Evolutionary conservation across 108 stramenopile genomes (phyloP), one percentile per base, ranked within the genome.

Genomic region (Nitzschia sp.): DNA sequence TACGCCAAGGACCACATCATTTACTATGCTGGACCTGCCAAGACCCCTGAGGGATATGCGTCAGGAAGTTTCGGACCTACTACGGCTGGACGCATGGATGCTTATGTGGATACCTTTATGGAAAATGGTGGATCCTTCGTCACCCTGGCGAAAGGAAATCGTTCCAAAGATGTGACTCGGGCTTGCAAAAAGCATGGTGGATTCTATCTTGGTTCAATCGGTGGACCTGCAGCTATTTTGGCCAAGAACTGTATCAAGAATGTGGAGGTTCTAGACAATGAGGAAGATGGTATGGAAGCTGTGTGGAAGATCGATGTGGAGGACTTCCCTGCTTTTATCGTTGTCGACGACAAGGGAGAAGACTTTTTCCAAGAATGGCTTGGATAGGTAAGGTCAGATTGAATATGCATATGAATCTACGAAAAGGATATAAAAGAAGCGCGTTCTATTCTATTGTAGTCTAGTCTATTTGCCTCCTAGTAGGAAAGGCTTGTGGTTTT

Each of bases 251-350:
- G 89, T 67, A 98, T 98, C 67, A 96, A 90, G 71, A 91, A 95
- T 26, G 97, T 97, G 17, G 90, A 97, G 63, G 95, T 98, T 33
- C 63, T 97, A 48, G 96, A 98, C 60, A 96, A 96, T 63, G 95
- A 95, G 64, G 97, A 98, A 79, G 95, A 97, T 69, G 97, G 97
- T 5, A 98, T 98, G 97, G 97, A 98, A 67, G 97, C 97, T 53
- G 94, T 98, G 27, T 97, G 96, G 95, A 96, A 97, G 79, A 98
- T 98, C 66, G 93, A 97, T 48, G 97, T 98, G 11, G 95, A 89
- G 56, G 71, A 97, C 66, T 98, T 98, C 61, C 97, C 97, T 9
- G 97, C 97, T 25, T 98, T 98, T 63, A 96, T 98, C 75, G 96
- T 98, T 29, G 93, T 96, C 5, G 95, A 98, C 69, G 96, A 96